Base-by-base conservation (phyloP, 441 rosid species). In the Populus hybrid region DNA sequence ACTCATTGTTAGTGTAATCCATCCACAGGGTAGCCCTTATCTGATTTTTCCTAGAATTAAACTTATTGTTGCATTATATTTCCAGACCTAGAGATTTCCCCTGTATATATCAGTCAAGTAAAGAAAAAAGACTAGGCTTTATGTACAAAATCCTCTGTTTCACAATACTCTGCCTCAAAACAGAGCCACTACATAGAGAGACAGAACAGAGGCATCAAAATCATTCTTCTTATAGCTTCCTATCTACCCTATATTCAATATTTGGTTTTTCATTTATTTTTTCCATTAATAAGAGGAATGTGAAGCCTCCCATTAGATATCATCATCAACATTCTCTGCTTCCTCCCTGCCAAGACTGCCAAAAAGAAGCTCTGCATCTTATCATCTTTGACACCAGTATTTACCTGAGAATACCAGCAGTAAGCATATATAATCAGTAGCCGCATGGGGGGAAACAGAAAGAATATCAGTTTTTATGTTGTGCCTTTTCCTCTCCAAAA, bases 361-460 rank as follows among this genome's bases (percentile, higher is more conserved):
- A 94, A 93, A 82, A 92, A 94, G 89, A 96, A 96, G 85, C 97
- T 96, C 79, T 94, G 98, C 98, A 94, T 94, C 95, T 84, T 92
- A 82, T 96, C 90, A 89, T 96, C 99, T 77, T 93, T 92, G 1
- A 78, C 86, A 4, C 98, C 99, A 5, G 91, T 87, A 73, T 91
- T 91, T 24, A 94, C 99, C 99, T 96, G 90, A 61, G 66, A 61
- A 21, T 61, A 21, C 12, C 28, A 32, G 26, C 36, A 10, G 38
- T 10, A 5, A 63, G 24, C 9, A 21, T 38, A 5, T 9, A 5
- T 9, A 26, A 28, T n/a, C 3, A 7, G 18, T 1, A 65, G 66
- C 26, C 26, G 6, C 14, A 8, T 21, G 26, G 28, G 66, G 14
- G 12, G 5, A 61, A 61, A 21, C 66, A 61, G 5, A 59, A 9